phyloP scores from a whole-genome alignment of 2,329 filamentous ascomycete species.

The Monosporascus sp. region DNA sequence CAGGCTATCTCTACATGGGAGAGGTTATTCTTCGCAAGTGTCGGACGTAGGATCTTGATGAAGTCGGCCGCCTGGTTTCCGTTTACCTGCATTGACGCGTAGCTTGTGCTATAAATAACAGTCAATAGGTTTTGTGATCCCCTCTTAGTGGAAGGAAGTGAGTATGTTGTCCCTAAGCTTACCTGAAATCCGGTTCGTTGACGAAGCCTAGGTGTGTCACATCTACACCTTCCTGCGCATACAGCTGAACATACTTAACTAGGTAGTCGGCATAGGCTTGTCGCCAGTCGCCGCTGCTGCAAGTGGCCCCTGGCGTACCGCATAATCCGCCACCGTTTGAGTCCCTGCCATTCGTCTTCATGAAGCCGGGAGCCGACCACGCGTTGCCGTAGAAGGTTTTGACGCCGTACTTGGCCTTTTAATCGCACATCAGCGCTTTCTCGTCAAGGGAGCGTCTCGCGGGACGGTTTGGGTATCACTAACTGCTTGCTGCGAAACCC shows the following conservation, averaged over 20 bases:
- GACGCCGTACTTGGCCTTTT: constrained; percentile 29
- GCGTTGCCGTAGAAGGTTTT: constrained; percentile 39
- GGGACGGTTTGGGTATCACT: neutral
- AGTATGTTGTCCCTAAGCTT: constrained; percentile 1
- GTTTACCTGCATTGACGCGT: constrained; percentile 42
- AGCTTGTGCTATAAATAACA: constrained; percentile 14
- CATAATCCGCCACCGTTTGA: constrained; percentile 24
- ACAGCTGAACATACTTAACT: constrained; percentile 32
- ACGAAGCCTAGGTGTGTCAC: constrained; percentile 5
- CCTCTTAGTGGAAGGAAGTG: constrained; percentile 5
- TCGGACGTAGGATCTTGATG: constrained; percentile 41
- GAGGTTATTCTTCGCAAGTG: constrained; percentile 26
- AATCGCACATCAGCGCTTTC: neutral
- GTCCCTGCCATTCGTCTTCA: constrained; percentile 29
- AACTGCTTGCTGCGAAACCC: constrained; percentile 8
- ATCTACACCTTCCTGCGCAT: constrained; percentile 10
- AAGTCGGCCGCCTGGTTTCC: constrained; percentile 45
- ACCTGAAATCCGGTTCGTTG: constrained; percentile 8
- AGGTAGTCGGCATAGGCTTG: constrained; percentile 33
- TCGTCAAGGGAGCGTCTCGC: neutral
- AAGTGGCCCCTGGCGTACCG: constrained; percentile 24
- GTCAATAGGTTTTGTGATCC: constrained; percentile 4
- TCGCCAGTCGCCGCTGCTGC: constrained; percentile 29
- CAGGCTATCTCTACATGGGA: constrained; percentile 28
- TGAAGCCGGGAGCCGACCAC: constrained; percentile 28